Percentiles rank a stretch among this genome's conserved stretches.
Evolutionary conservation across 1,139 yeast genomes (phyloP).

Genomic region (Lodderomyces theae): DNA sequence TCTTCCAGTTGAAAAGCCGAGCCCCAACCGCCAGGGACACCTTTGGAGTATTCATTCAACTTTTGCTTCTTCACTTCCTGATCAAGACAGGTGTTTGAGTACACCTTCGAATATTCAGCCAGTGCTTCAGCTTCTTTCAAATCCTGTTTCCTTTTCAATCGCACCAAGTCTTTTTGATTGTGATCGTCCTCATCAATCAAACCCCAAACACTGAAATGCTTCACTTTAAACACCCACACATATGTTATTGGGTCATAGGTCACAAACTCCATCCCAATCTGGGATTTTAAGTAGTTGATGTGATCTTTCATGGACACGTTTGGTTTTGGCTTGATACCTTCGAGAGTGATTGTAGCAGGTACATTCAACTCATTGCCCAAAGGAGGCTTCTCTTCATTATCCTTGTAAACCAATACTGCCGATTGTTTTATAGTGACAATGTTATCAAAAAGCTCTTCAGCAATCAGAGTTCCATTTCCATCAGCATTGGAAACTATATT

Average conservation of each 20-base stretch:
- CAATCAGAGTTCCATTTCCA: constrained; percentile 28
- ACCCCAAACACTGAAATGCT: constrained; percentile 95
- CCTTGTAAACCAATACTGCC: constrained; percentile 67
- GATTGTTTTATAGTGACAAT: constrained; percentile 56
- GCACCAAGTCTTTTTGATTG: constrained; percentile 39
- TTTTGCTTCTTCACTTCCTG: constrained; percentile 39
- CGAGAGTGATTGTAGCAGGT: constrained; percentile 80
- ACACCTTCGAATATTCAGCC: constrained; percentile 27
- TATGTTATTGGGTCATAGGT: constrained; percentile 79
- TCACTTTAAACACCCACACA: constrained; percentile 77
- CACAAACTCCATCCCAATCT: constrained; percentile 69
- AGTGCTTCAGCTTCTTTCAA: constrained; percentile 24
- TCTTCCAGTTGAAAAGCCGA: constrained; percentile 16
- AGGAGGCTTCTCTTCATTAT: constrained; percentile 52
- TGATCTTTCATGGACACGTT: constrained; percentile 26
- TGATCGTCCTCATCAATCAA: constrained; percentile 67
- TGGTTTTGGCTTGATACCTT: constrained; percentile 53
- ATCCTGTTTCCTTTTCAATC: constrained; percentile 32
- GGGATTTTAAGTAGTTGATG: constrained; percentile 50
- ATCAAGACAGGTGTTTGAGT: constrained; percentile 26
- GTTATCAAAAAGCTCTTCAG: constrained; percentile 50
- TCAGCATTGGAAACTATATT: constrained; percentile 27
- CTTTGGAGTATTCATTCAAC: constrained; percentile 26
- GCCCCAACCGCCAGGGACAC: constrained; percentile 41
- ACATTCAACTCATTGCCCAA: constrained; percentile 75